Evolutionary conservation across 1,284 basidiomycete genomes (phyloP).

Genomic region (Gomphus bonarii): DNA sequence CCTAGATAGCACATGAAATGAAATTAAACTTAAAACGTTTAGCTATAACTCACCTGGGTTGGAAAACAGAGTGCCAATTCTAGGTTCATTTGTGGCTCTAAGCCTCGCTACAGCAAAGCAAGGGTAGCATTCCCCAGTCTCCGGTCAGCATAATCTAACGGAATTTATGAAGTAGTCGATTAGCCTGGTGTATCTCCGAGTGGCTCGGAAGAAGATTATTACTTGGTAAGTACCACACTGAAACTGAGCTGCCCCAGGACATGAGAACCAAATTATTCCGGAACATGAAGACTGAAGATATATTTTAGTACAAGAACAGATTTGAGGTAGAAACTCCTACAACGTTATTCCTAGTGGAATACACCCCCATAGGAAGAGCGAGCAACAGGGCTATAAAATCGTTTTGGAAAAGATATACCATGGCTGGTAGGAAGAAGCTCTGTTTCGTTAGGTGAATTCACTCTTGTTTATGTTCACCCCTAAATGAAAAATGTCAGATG

Average conservation of each 20-base stretch:
- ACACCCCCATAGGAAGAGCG: neutral
- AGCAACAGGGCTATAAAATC: neutral
- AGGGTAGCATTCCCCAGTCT: neutral
- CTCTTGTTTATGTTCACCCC: no score
- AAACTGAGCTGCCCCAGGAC: neutral
- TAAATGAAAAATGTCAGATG: no score
- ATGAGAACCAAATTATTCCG: neutral
- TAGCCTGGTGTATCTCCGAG: neutral
- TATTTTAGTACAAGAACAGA: neutral
- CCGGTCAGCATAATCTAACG: conserved; percentile 1
- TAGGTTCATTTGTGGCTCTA: neutral
- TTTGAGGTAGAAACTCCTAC: neutral
- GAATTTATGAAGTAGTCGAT: neutral
- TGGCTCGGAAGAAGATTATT: neutral
- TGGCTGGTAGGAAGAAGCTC: neutral
- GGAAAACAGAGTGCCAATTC: conserved; percentile 4
- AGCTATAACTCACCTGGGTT: conserved; percentile 6
- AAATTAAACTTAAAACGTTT: neutral
- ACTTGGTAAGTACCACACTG: neutral
- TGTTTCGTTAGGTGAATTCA: no score
- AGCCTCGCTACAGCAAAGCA: conserved; percentile 5
- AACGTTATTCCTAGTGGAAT: neutral
- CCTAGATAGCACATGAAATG: neutral
- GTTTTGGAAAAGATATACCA: neutral
- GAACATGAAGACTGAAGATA: neutral